Evolutionary conservation across 2,329 filamentous ascomycete genomes (phyloP).

Genomic region (Pyrenophora teres): DNA sequence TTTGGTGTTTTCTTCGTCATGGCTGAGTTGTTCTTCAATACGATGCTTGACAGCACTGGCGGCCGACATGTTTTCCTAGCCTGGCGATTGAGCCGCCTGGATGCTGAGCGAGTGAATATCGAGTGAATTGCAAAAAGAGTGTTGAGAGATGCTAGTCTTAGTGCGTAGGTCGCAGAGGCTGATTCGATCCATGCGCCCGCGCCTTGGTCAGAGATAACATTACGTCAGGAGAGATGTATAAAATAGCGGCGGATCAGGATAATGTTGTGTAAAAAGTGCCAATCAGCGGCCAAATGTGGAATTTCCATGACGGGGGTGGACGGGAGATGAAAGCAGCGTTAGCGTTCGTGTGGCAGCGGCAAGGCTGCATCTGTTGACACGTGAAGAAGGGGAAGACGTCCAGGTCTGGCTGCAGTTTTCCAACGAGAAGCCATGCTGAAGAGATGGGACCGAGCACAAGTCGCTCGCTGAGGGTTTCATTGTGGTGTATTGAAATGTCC

Average conservation of each 20-base stretch:
- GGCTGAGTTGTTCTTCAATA: constrained; percentile 17
- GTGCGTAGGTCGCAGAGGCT: constrained; percentile 10
- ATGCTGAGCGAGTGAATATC: neutral
- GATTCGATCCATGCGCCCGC: constrained; percentile 5
- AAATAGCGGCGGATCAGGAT: constrained; percentile 6
- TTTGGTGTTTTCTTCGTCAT: constrained; percentile 28
- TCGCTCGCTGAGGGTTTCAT: neutral
- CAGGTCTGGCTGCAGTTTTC: neutral
- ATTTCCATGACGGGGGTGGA: neutral
- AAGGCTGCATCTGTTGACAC: neutral
- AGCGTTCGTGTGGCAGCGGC: constrained; percentile 1
- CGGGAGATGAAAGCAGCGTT: constrained; percentile 16
- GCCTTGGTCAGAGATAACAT: constrained; percentile 13
- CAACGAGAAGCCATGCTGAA: neutral
- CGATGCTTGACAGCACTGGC: constrained; percentile 24
- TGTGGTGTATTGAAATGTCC: too few species aligned
- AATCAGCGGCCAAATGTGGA: constrained; percentile 13
- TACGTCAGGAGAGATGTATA: constrained; percentile 11
- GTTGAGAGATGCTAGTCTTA: constrained; percentile 4
- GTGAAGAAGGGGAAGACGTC: constrained; percentile 4
- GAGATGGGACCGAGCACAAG: neutral
- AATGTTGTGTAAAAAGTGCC: constrained; percentile 11
- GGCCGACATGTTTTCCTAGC: constrained; percentile 28
- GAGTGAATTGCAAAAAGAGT: neutral
- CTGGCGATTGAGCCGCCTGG: neutral